A percentile compares a stretch with the other conserved stretches of the same genome.
Evolutionary conservation across 2,329 filamentous ascomycete genomes (phyloP).

Genomic region (Domatiomyces catenatus): DNA sequence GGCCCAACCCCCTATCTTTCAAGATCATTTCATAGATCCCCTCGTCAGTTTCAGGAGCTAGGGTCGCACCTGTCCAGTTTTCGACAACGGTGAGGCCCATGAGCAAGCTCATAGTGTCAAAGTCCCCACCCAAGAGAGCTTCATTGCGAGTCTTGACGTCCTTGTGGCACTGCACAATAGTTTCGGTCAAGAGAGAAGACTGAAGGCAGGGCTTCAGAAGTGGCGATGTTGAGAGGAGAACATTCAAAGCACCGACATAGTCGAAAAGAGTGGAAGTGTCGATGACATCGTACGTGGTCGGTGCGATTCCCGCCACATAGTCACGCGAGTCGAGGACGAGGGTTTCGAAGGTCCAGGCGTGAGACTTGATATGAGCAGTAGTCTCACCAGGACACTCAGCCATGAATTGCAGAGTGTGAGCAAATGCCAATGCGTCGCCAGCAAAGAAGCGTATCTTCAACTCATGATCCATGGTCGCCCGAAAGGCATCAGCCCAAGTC

Average conservation of each 20-base stretch:
- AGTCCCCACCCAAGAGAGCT: slow-evolving; percentile 33
- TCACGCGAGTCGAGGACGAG: slow-evolving; percentile 30
- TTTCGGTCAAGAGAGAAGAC: slow-evolving; percentile 37
- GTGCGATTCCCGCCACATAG: slow-evolving; percentile 27
- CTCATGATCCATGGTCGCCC: slow-evolving; percentile 1
- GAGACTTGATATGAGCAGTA: not conserved
- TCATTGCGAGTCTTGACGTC: slow-evolving; percentile 23
- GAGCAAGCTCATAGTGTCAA: slow-evolving; percentile 33
- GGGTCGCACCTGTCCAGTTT: slow-evolving; percentile 33
- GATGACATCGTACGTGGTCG: slow-evolving; percentile 38
- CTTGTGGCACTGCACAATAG: slow-evolving; percentile 24
- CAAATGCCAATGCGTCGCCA: slow-evolving; percentile 38
- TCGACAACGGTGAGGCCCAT: slow-evolving; percentile 37
- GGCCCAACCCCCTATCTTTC: not conserved
- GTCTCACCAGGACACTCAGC: not conserved
- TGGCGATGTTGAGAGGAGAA: slow-evolving; percentile 32
- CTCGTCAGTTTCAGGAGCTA: slow-evolving; percentile 2
- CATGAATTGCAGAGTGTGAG: slow-evolving; percentile 34
- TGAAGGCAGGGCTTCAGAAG: slow-evolving; percentile 31
- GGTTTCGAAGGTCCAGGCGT: slow-evolving; percentile 22
- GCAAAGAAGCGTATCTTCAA: slow-evolving; percentile 33
- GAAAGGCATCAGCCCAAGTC: slow-evolving; percentile 15
- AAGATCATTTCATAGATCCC: not conserved
- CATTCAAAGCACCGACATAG: slow-evolving; percentile 30
- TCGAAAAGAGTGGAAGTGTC: slow-evolving; percentile 39